Base-by-base conservation (phyloP, 768 basidiomycete genomes). In the Macrolepiota fuliginosa region DNA sequence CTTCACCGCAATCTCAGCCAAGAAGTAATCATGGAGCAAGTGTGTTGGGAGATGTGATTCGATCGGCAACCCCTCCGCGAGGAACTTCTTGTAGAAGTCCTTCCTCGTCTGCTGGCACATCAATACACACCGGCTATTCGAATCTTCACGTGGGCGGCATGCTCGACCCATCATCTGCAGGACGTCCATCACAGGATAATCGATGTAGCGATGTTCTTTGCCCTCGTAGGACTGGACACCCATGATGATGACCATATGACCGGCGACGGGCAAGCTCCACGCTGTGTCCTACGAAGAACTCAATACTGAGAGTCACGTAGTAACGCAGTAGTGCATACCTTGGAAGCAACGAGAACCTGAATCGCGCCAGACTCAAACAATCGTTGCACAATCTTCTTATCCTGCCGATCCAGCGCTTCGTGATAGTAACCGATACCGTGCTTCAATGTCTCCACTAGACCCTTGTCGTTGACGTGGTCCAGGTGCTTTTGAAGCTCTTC, bases 161-260 rank as follows among this genome's bases (percentile, higher is more conserved):
- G 97, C 97, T n/a, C 89, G 86, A 46, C 96, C 97, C 89, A 98
- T 96, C 96, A 99, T 98, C 71, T 98, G 97, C 1, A 98, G 83
- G 5, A 99, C 92, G 67, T 98, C 96, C 84, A 96, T 96, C 62
- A 99, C 94, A 3, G 96, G 95, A 71, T 98, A 98, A 73, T 98
- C 97, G 65, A 96, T 83, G 66, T 99, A 99, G 49, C 97, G 91
- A 70, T 98, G 97, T 68, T 99, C 97, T 74, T 94, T 92, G 70
- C 96, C 96, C 73, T 98, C 96, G 67, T 91, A 98, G 62, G 76
- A 90, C 70, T 99, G 97, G 0, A 98, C 95, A n/a, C 96, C 96
- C 96, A 98, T 98, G 67, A 99, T 94, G 71, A 99, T 89, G 46
- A 98, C 96, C 94, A 98, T 97, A 74, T 97, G 96, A 62, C 92